Evolutionary conservation across 2,329 filamentous ascomycete genomes (phyloP), one percentile per base, ranked within the genome.

Genomic region (Fusarium scirpi): DNA sequence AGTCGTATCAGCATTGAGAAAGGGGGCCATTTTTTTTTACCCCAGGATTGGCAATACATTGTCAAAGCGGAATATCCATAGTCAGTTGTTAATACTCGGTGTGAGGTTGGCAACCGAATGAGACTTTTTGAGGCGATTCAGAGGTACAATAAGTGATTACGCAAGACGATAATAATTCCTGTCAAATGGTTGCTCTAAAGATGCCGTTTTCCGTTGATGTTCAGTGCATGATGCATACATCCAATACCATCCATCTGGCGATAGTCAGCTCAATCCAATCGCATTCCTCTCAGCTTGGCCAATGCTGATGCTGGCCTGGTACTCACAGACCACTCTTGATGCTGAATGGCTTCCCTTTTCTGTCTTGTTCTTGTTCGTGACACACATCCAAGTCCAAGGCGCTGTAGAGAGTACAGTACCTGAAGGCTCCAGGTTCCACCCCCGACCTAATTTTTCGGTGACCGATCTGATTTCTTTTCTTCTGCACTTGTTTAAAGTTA

Each of bases 281-380:
- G 55, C 62, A 67, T 48, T 48, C 24, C n/a, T 25, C 27, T 48
- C 18, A 20, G 29, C 47, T 67, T 58, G 65, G 52, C 27, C 20
- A 53, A 69, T 34, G 61, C 58, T 49, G 60, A 57, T 72, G 61
- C 69, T 70, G 56, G 58, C 54, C 62, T 59, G 52, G 53, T 43
- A 45, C 62, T 73, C 71, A 73, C 71, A 73, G 71, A 70, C 71
- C 71, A 73, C 27, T 46, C 49, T 45, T 15, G 16, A 62, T 38
- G 46, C 64, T 62, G 66, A 70, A 69, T 67, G 66, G 62, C 62
- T 51, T 69, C 56, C 46, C 34, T 48, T 41, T 51, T 53, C 58
- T 52, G 27, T 20, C 30, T 53, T 32, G 30, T 54, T 32, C 32
- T 24, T 61, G 41, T 49, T 53, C 30, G 55, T 52, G 40, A 20